These are phyloP conservation scores for Hypoxylon fragiforme DNA, from an alignment of 495 filamentous ascomycete genomes.

Conservation along the genomic window DNA sequence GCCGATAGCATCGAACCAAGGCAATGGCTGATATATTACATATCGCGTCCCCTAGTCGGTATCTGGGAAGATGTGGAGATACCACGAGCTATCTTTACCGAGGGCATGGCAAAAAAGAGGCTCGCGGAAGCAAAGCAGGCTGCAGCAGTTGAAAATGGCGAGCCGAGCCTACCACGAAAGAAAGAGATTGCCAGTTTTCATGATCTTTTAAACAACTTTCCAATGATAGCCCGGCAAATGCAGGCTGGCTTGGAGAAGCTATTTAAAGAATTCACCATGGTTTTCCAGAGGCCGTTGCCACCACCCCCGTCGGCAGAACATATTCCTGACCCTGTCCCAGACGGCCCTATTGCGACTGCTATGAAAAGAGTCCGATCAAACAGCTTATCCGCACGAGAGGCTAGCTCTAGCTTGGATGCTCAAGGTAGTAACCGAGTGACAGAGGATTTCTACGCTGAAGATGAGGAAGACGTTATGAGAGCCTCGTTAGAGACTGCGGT, in stretches of 20 bases:
- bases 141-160: conserved; percentile 40
- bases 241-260: conserved; percentile 86
- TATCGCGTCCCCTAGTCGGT: conserved; percentile 88
- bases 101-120: conserved; percentile 38
- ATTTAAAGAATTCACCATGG: conserved; percentile 84
- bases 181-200: conserved; percentile 90
- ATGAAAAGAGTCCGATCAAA: conserved; percentile 54
- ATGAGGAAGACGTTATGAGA: conserved; percentile 87
- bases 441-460: conserved; percentile 62
- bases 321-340: conserved; percentile 55
- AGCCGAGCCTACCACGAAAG: conserved; percentile 61
- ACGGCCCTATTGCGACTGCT: conserved; percentile 54
- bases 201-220: conserved; percentile 88
- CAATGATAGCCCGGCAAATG: conserved; percentile 97
- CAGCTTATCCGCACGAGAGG: conserved; percentile 41
- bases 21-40: conserved; percentile 96
- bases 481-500: conserved; percentile 87
- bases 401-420: conserved; percentile 29
- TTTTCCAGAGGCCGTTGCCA: conserved; percentile 82
- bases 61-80: conserved; percentile 75
- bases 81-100: conserved; percentile 60
- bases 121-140: conserved; percentile 38
- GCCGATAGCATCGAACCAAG: conserved; percentile 78
- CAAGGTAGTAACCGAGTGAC: conserved; percentile 24
- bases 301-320: conserved; percentile 67